Base-by-base conservation (phyloP, 805 yeast genomes). In the Cephaloascus albidus region DNA sequence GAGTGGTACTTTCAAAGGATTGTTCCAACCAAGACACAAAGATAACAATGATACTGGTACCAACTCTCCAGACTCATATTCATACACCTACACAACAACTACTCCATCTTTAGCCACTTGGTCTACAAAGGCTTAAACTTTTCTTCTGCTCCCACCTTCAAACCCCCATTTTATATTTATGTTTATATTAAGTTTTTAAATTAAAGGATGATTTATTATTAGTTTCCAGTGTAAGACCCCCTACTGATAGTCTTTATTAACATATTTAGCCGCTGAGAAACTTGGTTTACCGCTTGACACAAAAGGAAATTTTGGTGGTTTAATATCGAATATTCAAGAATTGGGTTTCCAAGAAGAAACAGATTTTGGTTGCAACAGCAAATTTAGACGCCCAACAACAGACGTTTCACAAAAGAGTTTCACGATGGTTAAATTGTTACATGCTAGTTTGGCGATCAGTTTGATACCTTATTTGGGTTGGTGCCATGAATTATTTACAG, bases 1-100 rank as follows among this genome's bases (percentile, higher is more conserved):
- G 19, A 61, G 69, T 18, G 71, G 72, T 51, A 60, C 63, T 19
- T 63, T 69, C 50, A 54, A 67, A 28, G 96, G 96, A 58, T 61
- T 90, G 46, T 74, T 90, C 72, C 98, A 90, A 68, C 97, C 96
- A 63, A 84, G 87, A 68, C 77, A 79, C 48, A 76, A 73, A 54
- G 61, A 68, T 52, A 80, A 86, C 66, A 85, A 89, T 57, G 97
- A 89, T 60, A 90, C 97, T 46, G 86, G 88, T 58, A 51, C 49
- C 35, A 60, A 65, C 47, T 58, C 66, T 36, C 64, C 64, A 18
- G 52, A 40, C 47, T 38, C 50, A 27, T 58, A 56, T 54, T 51
- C 56, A 30, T 55, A 61, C 56, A 53, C 68, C 28, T 76, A 70
- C 54, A 70, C 66, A 60, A 64, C 72, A 65, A 70, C 75, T 37